A percentile compares a stretch with the other conserved stretches of the same genome.
Conservation (phyloP, 164 flowering plant species). For the Sextonia rubra region DNA sequence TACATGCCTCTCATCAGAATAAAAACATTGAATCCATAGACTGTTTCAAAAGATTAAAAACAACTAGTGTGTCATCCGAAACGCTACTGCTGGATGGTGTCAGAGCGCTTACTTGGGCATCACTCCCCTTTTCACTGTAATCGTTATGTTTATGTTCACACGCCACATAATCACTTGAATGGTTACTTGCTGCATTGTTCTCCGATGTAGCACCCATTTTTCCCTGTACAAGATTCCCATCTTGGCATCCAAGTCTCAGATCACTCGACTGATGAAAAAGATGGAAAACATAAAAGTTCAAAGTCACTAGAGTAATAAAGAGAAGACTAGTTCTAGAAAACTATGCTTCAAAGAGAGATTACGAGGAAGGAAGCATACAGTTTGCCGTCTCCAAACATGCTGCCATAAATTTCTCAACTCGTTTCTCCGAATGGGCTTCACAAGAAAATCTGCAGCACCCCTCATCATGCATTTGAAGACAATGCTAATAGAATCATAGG, state of each 20-base stretch:
- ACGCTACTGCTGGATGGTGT: too few species aligned
- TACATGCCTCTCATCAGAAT: too few species aligned
- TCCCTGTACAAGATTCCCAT: conserved; percentile 35
- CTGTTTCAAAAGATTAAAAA: not conserved
- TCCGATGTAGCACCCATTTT: conserved; percentile 44
- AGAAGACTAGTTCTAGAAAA: not conserved
- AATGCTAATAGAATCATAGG: conserved; percentile 65
- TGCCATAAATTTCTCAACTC: conserved; percentile 94
- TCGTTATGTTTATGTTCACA: conserved; percentile 35
- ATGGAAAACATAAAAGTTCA: not conserved
- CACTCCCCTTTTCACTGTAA: conserved; percentile 63
- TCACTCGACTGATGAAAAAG: conserved; percentile 25
- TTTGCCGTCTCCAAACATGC: conserved; percentile 94
- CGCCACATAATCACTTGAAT: conserved; percentile 41
- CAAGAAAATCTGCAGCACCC: conserved; percentile 95
- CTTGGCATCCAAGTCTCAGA: conserved; percentile 20
- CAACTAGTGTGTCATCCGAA: not conserved
- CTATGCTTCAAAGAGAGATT: not conserved
- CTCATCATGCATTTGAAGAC: conserved; percentile 88
- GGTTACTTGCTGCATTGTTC: conserved; percentile 51
- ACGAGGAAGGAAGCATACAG: conserved; percentile 39
- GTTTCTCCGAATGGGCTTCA: conserved; percentile 87
- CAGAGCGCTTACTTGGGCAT: conserved; percentile 64
- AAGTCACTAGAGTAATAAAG: not conserved
- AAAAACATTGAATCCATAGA: not conserved